Evolutionary conservation across 192 early-diverging fungal species (phyloP).

Genomic region (Backusella tarrabulga): DNA sequence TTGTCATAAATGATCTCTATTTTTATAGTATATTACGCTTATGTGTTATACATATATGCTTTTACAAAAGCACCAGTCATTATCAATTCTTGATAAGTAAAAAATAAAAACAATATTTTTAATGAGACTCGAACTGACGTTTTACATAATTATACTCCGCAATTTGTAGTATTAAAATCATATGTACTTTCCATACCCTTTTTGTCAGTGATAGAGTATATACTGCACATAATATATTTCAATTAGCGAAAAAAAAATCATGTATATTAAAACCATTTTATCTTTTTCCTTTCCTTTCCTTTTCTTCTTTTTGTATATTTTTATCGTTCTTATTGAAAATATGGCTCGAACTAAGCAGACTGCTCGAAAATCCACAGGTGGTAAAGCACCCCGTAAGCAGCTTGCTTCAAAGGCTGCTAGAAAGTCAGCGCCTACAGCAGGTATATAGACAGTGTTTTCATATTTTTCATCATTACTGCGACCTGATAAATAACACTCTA

Average conservation of each 20-base stretch:
- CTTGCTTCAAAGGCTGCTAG: conserved; percentile 94
- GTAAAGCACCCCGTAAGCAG: conserved; percentile 97
- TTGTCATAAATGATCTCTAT: too few relatives aligned
- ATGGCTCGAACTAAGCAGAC: conserved; percentile 85
- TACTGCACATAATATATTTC: background rate
- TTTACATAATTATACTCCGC: too few relatives aligned
- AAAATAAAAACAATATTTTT: too few relatives aligned
- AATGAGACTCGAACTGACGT: too few relatives aligned
- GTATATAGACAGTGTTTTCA: background rate
- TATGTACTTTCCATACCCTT: background rate
- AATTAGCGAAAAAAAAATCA: background rate
- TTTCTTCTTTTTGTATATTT: background rate
- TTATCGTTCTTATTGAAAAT: background rate
- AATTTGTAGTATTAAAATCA: background rate
- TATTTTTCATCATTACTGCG: background rate
- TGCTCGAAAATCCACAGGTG: conserved; percentile 98
- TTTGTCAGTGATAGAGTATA: background rate
- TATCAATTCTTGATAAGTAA: too few relatives aligned
- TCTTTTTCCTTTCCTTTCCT: background rate
- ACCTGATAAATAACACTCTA: background rate
- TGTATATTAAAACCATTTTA: background rate
- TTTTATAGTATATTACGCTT: too few relatives aligned
- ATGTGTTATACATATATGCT: too few relatives aligned
- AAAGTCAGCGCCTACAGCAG: conserved; percentile 90
- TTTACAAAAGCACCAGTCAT: too few relatives aligned